Evolutionary conservation across 768 basidiomycete species (phyloP).

Genomic region (Suillus hirtellus): DNA sequence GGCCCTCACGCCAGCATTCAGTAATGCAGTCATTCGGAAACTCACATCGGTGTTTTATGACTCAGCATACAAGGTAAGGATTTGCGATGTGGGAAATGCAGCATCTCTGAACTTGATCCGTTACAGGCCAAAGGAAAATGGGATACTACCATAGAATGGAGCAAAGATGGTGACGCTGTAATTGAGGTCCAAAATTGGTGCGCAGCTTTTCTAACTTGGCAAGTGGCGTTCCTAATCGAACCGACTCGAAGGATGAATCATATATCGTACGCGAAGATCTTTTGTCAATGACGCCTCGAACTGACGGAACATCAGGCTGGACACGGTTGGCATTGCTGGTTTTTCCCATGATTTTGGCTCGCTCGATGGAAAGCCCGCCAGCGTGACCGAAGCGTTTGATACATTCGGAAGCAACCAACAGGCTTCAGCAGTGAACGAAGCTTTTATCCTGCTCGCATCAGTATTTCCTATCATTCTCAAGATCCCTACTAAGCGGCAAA

Average conservation of each 20-base stretch:
- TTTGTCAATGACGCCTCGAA: background rate
- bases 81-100: background rate
- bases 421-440: constrained; percentile 26
- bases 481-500: background rate
- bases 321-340: constrained; percentile 58
- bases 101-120: background rate
- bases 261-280: constrained; percentile 28
- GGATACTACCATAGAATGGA: constrained; percentile 28
- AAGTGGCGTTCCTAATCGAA: background rate
- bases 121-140: constrained; percentile 32
- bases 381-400: constrained; percentile 43
- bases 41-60: constrained; percentile 41
- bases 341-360: constrained; percentile 59
- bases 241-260: constrained; percentile 33
- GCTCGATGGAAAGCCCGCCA: constrained; percentile 46
- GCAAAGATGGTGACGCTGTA: constrained; percentile 21
- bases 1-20: constrained; percentile 42
- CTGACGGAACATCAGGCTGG: constrained; percentile 39
- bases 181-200: constrained; percentile 41
- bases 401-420: constrained; percentile 27
- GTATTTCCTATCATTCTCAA: background rate
- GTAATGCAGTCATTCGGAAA: constrained; percentile 39
- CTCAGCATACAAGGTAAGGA: constrained; percentile 42
- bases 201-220: background rate
- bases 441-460: constrained; percentile 4